Evolutionary conservation across 202 grass and related monocot genomes (phyloP), one percentile per base, ranked within the genome.

Genomic region (Schoenoplectus triqueter): DNA sequence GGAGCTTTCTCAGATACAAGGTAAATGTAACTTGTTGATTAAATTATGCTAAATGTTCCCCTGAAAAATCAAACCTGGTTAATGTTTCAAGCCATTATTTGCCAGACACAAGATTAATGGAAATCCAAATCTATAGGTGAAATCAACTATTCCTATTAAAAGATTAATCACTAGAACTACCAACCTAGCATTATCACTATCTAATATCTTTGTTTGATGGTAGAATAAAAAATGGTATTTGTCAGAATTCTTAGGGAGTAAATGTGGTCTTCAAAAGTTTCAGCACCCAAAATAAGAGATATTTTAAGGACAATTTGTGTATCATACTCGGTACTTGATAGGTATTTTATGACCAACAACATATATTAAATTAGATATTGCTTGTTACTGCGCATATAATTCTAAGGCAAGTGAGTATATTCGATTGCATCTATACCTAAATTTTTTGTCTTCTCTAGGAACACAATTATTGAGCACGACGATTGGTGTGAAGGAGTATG

Each of bases 1-100:
- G 81, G 96, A 99, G 96, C 91, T 99, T 78, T 84, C 84, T 80
- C 89, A 94, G 87, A 99, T 96, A 84, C 90, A 99, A 90, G 96
- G 96, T 96, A 82, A 59, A 60, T 9, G 3, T n/a, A 78, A 44
- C 71, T 76, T 22, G 49, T 78, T 54, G 49, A 56, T 76, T 56
- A 6, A 75, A 55, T 19, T 31, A 56, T 39, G 72, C 14, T 20
- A 51, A 73, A 10, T 19, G 0, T 42, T 0, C 6, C 13, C 13
- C 11, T 42, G 5, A 42, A 69, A 9, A 49, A 22, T 14, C 1
- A 54, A 55, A 76, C 73, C 21, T 56, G 11, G 49, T 54, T 75
- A 31, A 11, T 51, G 46, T 73, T 73, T 73, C 41, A 17, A 0
- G 44, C 15, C n/a, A 71, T 48, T 6, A 19, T 46, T 71, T 71